These are phyloP conservation scores for Phytopythium aichiense DNA, from an alignment of 352 stramenopile genomes.

Conservation along the genomic window DNA sequence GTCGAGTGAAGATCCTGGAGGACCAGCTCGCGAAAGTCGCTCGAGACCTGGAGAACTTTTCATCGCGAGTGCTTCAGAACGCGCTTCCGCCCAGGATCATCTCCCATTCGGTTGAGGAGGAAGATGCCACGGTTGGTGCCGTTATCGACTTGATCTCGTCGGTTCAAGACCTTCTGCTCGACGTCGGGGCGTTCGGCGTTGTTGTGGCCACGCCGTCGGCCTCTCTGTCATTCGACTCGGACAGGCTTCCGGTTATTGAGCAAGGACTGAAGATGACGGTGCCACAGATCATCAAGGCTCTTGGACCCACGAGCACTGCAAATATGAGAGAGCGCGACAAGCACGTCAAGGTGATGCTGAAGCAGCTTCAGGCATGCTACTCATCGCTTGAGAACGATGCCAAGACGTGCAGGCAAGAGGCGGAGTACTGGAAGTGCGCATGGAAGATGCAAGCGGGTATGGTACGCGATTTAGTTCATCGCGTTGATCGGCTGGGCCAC, in stretches of 20 bases:
- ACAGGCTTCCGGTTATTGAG: conserved; percentile 17
- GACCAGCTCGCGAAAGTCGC: conserved; percentile 16
- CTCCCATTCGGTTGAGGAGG: conserved; percentile 1
- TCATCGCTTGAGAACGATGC: conserved; percentile 21
- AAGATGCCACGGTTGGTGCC: background rate
- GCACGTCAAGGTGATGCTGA: conserved; percentile 29
- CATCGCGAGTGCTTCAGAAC: conserved; percentile 7
- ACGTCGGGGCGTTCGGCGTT: conserved; percentile 32
- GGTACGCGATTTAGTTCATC: conserved; percentile 13
- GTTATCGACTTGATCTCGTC: conserved; percentile 15
- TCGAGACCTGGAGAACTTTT: conserved; percentile 13
- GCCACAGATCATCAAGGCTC: conserved; percentile 15
- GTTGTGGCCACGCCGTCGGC: conserved; percentile 16
- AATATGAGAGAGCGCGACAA: conserved; percentile 31
- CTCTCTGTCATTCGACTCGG: conserved; percentile 1
- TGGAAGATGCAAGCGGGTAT: conserved; percentile 31
- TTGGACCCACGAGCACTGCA: conserved; percentile 12
- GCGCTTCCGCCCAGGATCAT: conserved; percentile 4
- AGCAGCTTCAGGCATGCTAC: conserved; percentile 28
- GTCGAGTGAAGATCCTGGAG: conserved; percentile 21
- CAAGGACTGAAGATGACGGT: background rate
- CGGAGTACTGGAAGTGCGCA: conserved; percentile 27
- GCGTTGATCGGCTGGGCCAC: conserved; percentile 18
- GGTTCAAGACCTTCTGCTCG: conserved; percentile 22
- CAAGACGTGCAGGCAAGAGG: conserved; percentile 16